Base-by-base conservation (phyloP, 1,284 basidiomycete genomes). In the Xanthoconium separans region DNA sequence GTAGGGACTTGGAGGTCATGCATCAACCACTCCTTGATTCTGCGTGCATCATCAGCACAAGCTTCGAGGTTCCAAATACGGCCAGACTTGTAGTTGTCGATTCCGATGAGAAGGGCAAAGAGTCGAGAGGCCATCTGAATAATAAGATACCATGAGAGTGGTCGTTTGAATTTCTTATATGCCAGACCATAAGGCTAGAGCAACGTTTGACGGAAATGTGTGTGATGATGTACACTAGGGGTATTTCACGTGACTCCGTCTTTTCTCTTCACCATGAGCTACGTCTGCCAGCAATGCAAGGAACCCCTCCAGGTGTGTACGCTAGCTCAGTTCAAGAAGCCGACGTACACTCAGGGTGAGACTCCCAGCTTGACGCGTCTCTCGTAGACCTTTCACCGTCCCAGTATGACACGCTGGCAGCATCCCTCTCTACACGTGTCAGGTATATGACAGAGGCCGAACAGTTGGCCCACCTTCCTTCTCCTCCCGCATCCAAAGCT, bases 201-300 rank as follows among this genome's bases (percentile, higher is more conserved):
- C 22, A 22, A 22, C 22, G 22, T 22, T 22, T n/a, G 22, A 22
- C 22, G 22, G 22, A 22, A 22, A 22, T 22, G 22, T 22, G 22
- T 22, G 22, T 22, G 2, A 4, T 22, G 22, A n/a, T 43, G 47
- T 41, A 34, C 54, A 53, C 58, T 6, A 7, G 27, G 27, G 27
- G 27, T 27, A 27, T 27, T 27, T 27, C 27, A 27, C 27, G 27
- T 27, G 31, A 33, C 31, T 10, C 8, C 1, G 7, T 12, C 6
- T 6, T 12, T 7, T 6, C 6, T 27, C 27, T 27, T 13, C 48
- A 60, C 57, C 47, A 88, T 86, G 84, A 83, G 62, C 66, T 79
- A 83, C 60, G 78, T 89, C 43, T 93, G 89, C 65, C 90, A 91
- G 68, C 90, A 93, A 73, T 93, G 89, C 77, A 91, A 91, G 70